These are phyloP conservation scores for Penicillium palitans DNA, from an alignment of 2,329 filamentous ascomycete species.

Conservation along the genomic window DNA sequence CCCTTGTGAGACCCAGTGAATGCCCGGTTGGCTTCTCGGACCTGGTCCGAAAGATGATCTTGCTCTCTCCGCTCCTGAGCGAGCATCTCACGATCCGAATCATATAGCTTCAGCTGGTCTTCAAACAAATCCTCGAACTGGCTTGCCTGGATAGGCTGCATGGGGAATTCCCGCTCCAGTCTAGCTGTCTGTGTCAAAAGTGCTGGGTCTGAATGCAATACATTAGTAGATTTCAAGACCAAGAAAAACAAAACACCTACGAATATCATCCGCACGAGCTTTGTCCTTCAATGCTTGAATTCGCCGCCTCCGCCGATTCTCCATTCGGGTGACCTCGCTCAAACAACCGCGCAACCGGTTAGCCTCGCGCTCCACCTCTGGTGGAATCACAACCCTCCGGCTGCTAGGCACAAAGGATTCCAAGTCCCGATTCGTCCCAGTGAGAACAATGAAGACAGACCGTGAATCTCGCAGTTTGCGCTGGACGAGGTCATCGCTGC, in stretches of 20 bases:
- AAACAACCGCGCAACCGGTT: conserved; percentile 74
- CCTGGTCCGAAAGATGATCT: conserved; percentile 65
- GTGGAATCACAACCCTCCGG: conserved; percentile 73
- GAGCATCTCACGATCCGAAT: conserved; percentile 71
- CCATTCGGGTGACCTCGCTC: conserved; percentile 81
- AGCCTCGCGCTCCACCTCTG: conserved; percentile 76
- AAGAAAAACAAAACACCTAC: conserved; percentile 39
- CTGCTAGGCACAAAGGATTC: conserved; percentile 89
- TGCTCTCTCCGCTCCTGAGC: conserved; percentile 74
- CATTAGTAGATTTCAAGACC: not conserved
- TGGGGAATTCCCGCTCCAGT: conserved; percentile 81
- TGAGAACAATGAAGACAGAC: conserved; percentile 71
- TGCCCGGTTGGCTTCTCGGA: conserved; percentile 73
- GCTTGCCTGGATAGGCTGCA: conserved; percentile 78
- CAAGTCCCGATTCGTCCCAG: conserved; percentile 75
- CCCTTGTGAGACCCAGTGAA: conserved; percentile 72
- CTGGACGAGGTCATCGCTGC: conserved; percentile 68
- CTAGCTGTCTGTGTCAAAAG: conserved; percentile 80
- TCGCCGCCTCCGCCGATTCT: conserved; percentile 75
- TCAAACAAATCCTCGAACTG: conserved; percentile 95
- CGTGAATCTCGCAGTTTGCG: conserved; percentile 78
- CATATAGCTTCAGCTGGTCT: conserved; percentile 75
- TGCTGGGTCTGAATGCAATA: conserved; percentile 57
- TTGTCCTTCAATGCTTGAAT: conserved; percentile 78
- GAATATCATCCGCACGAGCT: conserved; percentile 83